Evolutionary conservation across 176 grass and related monocot genomes (phyloP), one percentile per base, ranked within the genome.

Genomic region (Carex littledalei): DNA sequence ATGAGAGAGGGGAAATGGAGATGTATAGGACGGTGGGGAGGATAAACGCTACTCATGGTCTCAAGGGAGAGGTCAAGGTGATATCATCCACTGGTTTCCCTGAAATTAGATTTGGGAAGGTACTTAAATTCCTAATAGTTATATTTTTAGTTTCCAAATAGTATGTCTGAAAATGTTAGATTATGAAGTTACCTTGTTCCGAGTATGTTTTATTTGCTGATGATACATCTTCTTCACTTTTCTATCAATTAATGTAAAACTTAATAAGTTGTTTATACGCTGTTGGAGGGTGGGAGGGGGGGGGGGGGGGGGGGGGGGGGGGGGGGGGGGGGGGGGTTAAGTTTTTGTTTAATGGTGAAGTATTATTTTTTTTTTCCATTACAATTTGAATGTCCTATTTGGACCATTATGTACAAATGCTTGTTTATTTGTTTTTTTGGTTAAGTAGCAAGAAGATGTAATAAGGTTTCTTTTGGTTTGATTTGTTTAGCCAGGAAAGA

Each of bases 11-110:
- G 1, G 80, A 49, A n/a, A 87, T 86, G 26, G 85, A 86, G 10
- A 87, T 84, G 1, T 79, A 90, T 24, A 88, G 89, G 45, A 88
- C 88, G 84, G 95, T 98, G 26, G 95, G 95, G 0, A 90, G 88
- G 47, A 85, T 98, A 70, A 89, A 80, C 57, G 86, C 87, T 79
- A 68, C 81, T 50, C 96, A 94, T 81, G 96, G 96, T 62, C 78
- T 95, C 62, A 88, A 86, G 17, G 96, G 96, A n/a, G 96, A 98
- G 72, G 89, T 98, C 59, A 91, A 89, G 58, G 93, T 98, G 69
- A 47, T 85, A 37, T 84, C 96, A 15, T 86, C 86, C 80, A 98
- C 96, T 31, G 93, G 93, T 81, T 98, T 98, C 32, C 96, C 96
- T 56, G 87, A 95, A 67, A 87, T 95, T 78, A 87, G 96, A 86